A percentile compares a stretch with the other conserved stretches of the same genome.
phyloP scores from a whole-genome alignment of 192 early-diverging fungal genomes.

The Backusella westeae region DNA sequence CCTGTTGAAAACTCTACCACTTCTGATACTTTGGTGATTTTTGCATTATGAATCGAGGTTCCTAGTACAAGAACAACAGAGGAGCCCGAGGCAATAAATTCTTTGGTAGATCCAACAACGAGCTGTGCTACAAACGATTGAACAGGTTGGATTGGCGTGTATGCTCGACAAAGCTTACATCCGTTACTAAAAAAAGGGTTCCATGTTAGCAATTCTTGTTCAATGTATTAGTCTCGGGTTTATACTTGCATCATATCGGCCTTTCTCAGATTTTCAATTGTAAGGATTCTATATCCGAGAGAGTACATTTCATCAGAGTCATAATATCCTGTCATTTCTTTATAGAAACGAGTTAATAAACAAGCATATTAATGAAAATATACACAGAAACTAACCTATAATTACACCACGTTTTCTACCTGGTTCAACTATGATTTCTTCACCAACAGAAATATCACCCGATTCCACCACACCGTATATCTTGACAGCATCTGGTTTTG shows the following conservation, averaged over 20 bases:
- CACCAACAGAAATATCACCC: constrained; percentile 86
- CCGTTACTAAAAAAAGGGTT: constrained; percentile 52
- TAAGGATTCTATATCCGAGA: constrained; percentile 69
- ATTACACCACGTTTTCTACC: constrained; percentile 72
- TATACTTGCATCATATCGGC: constrained; percentile 51
- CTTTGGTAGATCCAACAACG: constrained; percentile 86
- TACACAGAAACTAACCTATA: constrained; percentile 50
- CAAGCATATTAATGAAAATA: background rate
- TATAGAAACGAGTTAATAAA: background rate
- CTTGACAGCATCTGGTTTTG: constrained; percentile 73
- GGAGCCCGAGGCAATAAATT: constrained; percentile 89
- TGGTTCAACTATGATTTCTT: constrained; percentile 80
- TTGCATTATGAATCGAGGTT: constrained; percentile 73
- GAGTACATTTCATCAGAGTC: constrained; percentile 80
- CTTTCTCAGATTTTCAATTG: constrained; percentile 61
- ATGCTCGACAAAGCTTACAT: constrained; percentile 75
- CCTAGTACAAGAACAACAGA: constrained; percentile 83
- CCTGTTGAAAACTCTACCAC: constrained; percentile 79
- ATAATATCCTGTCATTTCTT: constrained; percentile 72
- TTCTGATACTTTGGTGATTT: constrained; percentile 70
- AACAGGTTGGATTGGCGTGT: constrained; percentile 69
- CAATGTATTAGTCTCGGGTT: background rate
- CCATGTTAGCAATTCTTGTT: background rate
- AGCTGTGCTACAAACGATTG: constrained; percentile 81
- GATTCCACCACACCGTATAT: constrained; percentile 73